Conservation (phyloP, 2,329 filamentous ascomycete species). For the Curvularia lunata region DNA sequence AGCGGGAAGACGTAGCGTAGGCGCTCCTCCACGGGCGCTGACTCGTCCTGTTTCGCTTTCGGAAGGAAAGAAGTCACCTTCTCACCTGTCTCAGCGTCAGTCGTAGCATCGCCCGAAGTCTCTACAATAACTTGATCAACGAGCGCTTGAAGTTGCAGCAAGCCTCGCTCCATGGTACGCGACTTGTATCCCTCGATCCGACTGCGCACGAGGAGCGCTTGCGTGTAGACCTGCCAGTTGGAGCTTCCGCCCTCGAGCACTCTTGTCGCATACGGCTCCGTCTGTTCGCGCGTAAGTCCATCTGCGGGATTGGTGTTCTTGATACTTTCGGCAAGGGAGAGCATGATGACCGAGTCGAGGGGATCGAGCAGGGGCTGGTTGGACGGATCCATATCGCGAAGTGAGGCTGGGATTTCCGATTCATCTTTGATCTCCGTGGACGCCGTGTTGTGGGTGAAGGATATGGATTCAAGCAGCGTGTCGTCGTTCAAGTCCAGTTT, state of each 20-base stretch:
- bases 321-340: slow-evolving; percentile 80
- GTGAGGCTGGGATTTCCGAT: slow-evolving; percentile 62
- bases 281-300: slow-evolving; percentile 89
- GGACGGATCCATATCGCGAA: slow-evolving; percentile 74
- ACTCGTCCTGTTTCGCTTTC: slow-evolving; percentile 74
- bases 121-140: slow-evolving; percentile 95
- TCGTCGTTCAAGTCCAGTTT: slow-evolving; percentile 87
- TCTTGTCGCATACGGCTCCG: slow-evolving; percentile 85
- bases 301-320: slow-evolving; percentile 87
- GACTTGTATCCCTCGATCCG: slow-evolving; percentile 88
- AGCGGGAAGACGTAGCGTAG: slow-evolving; percentile 85
- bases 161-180: slow-evolving; percentile 84
- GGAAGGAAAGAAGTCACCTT: slow-evolving; percentile 81
- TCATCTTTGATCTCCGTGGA: slow-evolving; percentile 54
- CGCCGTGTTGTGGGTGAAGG: slow-evolving; percentile 68
- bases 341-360: slow-evolving; percentile 86
- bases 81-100: slow-evolving; percentile 35
- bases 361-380: slow-evolving; percentile 82
- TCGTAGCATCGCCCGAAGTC: slow-evolving; percentile 58
- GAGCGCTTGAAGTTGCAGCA: slow-evolving; percentile 91
- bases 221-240: slow-evolving; percentile 98
- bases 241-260: slow-evolving; percentile 87
- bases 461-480: slow-evolving; percentile 85
- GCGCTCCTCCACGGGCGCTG: slow-evolving; percentile 76
- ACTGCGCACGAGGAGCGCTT: slow-evolving; percentile 86